Evolutionary conservation across 371 early-diverging fungal species (phyloP), one percentile per base, ranked within the genome.

Genomic region (Parasitella parasitica): DNA sequence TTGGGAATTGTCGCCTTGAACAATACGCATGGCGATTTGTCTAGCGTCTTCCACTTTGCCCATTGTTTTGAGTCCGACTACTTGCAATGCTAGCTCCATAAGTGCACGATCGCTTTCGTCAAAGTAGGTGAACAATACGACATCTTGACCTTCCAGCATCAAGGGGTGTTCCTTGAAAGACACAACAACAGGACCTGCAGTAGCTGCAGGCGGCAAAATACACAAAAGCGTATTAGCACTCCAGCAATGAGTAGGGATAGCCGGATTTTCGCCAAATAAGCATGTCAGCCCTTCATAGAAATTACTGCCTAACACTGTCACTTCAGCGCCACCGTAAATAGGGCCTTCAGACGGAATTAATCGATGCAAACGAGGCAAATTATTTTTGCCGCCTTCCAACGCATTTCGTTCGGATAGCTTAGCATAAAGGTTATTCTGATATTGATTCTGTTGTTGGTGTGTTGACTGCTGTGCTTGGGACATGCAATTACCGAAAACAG

Each of bases 81-180:
- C 89, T 54, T 91, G 91, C 34, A 93, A 70, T 12, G 90, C 89
- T 35, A 93, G 75, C 59, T 89, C 91, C 80, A 90, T 84, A 66
- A 93, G 71, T 20, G 89, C 88, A 34, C 87, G 80, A 66, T 93
- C 93, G 20, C 89, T 80, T 56, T 93, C 86, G 57, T 87, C 86
- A 56, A 81, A 73, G 48, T 86, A 88, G 6, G 77, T 80, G 52
- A 88, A 89, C 24, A 80, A 55, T 0, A 77, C 67, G 26, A 72
- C 82, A 63, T 80, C 81, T 54, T 80, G 81, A 0, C 81, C 77
- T 54, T 80, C 81, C 18, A 77, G 50, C 70, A 80, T 73, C 6
- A 79, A 51, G 0, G 72, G 67, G 28, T 77, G 75, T 41, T 87
- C 87, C 57, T 77, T 82, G 59, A 93, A 82, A 0, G 82, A 74